A percentile compares a stretch with the other conserved stretches of the same genome.
These are phyloP conservation scores for Fusarium lateritium DNA, from an alignment of 2,329 filamentous ascomycete genomes.

Conservation along the genomic window DNA sequence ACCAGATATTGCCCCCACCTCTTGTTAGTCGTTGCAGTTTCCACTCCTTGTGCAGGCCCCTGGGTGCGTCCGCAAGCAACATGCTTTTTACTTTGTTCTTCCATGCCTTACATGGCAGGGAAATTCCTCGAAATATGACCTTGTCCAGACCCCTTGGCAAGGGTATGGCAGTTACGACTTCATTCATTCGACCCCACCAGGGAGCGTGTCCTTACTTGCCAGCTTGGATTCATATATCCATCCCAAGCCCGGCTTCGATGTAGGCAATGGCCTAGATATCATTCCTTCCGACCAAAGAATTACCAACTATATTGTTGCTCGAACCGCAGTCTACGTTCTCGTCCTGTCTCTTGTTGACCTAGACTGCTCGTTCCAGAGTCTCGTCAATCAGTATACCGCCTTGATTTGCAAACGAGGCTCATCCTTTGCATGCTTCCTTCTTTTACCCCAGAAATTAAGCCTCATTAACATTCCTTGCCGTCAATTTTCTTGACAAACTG, in stretches of 20 bases:
- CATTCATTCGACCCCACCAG: slow-evolving; percentile 41
- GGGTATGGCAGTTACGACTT: slow-evolving; percentile 44
- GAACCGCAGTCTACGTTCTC: slow-evolving; percentile 22
- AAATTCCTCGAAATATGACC: slow-evolving; percentile 37
- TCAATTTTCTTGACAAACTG: slow-evolving; percentile 28
- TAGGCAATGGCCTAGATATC: slow-evolving; percentile 26
- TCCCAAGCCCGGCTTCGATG: slow-evolving; percentile 38
- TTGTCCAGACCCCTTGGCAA: slow-evolving; percentile 45
- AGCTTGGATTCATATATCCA: slow-evolving; percentile 47
- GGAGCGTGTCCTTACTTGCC: slow-evolving; percentile 38
- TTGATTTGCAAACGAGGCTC: slow-evolving; percentile 9
- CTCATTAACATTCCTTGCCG: slow-evolving; percentile 28
- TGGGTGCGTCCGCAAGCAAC: slow-evolving; percentile 40
- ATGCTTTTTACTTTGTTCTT: slow-evolving; percentile 56
- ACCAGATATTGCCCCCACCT: slow-evolving; percentile 39
- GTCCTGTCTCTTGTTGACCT: slow-evolving; percentile 22
- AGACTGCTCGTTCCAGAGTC: slow-evolving; percentile 15
- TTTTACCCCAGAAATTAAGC: slow-evolving; percentile 7
- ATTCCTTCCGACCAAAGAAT: slow-evolving; percentile 23
- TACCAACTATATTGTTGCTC: slow-evolving; percentile 16
- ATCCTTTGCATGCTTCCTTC: slow-evolving; percentile 5
- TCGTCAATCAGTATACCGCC: slow-evolving; percentile 11
- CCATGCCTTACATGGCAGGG: slow-evolving; percentile 49
- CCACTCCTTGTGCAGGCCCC: slow-evolving; percentile 43
- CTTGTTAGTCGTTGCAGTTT: slow-evolving; percentile 42